Conservation (phyloP, 306 rosid species). For the Neltuma alba region DNA sequence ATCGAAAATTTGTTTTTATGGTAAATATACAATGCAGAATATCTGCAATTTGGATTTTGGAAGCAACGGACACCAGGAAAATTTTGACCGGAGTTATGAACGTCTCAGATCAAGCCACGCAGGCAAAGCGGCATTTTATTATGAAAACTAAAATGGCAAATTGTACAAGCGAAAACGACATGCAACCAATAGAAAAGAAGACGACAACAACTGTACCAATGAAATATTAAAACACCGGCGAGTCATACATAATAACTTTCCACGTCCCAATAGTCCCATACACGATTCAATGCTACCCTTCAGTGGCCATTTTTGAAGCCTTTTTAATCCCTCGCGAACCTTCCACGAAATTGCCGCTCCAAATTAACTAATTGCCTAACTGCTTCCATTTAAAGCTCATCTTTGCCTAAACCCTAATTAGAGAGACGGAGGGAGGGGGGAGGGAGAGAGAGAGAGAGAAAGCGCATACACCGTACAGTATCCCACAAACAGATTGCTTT, state of each 20-base stretch:
- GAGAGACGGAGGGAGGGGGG: not conserved
- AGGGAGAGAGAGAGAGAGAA: not conserved
- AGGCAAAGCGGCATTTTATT: not conserved
- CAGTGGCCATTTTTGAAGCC: not conserved
- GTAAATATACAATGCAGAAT: not conserved
- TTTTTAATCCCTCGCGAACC: not conserved
- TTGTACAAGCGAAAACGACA: not conserved
- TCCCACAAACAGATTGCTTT: not conserved
- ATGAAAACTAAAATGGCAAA: not conserved
- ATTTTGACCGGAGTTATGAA: not conserved
- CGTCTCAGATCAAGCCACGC: not conserved
- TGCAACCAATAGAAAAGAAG: not conserved
- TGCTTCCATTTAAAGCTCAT: not conserved
- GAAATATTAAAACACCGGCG: not conserved
- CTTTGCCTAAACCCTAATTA: not conserved
- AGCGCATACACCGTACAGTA: too few species aligned
- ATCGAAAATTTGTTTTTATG: not conserved
- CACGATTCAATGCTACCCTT: not conserved
- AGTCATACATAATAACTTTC: not conserved
- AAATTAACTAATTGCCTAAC: not conserved
- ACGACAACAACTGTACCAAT: not conserved
- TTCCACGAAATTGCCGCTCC: not conserved
- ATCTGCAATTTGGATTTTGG: not conserved
- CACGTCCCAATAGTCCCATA: not conserved
- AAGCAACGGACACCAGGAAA: not conserved